Conservation (phyloP, 75 land plant genomes). For the Larix kaempferi region DNA sequence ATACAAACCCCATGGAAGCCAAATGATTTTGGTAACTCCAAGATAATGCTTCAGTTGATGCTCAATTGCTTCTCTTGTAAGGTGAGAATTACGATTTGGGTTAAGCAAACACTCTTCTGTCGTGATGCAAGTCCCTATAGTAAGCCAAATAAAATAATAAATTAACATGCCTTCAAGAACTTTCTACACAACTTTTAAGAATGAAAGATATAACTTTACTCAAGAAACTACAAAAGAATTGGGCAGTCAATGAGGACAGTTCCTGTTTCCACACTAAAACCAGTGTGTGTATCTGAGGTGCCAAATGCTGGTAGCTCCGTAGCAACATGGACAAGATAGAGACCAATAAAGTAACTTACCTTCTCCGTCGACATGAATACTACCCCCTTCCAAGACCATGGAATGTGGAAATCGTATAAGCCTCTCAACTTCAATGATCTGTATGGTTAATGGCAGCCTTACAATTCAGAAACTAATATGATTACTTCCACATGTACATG, state of each 20-base stretch:
- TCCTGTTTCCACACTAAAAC: neutral
- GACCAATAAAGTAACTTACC: conserved; percentile 33
- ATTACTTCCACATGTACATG: neutral
- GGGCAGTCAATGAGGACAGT: neutral
- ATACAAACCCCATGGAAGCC: conserved; percentile 87
- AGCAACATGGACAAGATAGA: neutral
- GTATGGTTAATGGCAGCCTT: neutral
- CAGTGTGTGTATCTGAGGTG: neutral
- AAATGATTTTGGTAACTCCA: conserved; percentile 81
- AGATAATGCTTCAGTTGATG: conserved; percentile 70
- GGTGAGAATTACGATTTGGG: conserved; percentile 73
- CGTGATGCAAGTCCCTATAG: conserved; percentile 89
- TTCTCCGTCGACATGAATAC: conserved; percentile 98
- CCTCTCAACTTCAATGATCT: conserved; percentile 79
- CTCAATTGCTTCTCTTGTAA: conserved; percentile 80
- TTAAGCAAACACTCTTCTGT: conserved; percentile 96
- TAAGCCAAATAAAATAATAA: conserved; percentile 13
- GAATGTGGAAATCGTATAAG: conserved; percentile 67
- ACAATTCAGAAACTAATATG: neutral
- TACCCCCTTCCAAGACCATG: conserved; percentile 91
- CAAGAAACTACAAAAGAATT: conserved; percentile 1
- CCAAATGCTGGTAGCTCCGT: neutral
- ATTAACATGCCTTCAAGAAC: neutral
- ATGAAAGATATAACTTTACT: neutral
- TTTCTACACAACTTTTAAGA: no score